Evolutionary conservation across 768 basidiomycete species (phyloP).

Genomic region (Lactarius sp.): DNA sequence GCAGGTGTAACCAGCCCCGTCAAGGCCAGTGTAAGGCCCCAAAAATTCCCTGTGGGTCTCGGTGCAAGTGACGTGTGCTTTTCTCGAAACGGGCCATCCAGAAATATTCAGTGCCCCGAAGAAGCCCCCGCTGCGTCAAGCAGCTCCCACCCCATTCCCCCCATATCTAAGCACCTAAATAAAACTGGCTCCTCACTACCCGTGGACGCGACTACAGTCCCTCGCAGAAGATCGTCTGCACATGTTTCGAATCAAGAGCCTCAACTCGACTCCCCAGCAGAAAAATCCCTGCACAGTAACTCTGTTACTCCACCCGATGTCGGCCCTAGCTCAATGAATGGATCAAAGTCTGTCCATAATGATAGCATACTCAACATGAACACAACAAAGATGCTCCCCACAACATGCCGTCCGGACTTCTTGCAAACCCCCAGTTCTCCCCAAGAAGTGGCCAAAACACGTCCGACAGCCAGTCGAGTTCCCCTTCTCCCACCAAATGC

Average conservation of each 20-base stretch:
- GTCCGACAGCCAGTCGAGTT: background rate
- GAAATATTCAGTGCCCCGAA: background rate
- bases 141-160: background rate
- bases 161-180: background rate
- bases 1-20: conserved; percentile 19
- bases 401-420: background rate
- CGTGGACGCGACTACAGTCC: background rate
- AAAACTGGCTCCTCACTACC: background rate
- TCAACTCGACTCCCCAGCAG: too few relatives aligned
- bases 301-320: background rate
- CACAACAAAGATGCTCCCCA: background rate
- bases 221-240: background rate
- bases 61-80: background rate
- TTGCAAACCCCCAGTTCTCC: background rate
- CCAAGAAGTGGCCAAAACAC: background rate
- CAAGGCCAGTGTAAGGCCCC: conserved; percentile 2
- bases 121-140: background rate
- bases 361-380: background rate
- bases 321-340: background rate
- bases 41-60: conserved; percentile 1
- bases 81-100: background rate
- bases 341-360: background rate
- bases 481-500: background rate
- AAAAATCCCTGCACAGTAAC: background rate
- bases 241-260: background rate